phyloP scores from a whole-genome alignment of 2,329 filamentous ascomycete species.

The Hypomyces rosellus region DNA sequence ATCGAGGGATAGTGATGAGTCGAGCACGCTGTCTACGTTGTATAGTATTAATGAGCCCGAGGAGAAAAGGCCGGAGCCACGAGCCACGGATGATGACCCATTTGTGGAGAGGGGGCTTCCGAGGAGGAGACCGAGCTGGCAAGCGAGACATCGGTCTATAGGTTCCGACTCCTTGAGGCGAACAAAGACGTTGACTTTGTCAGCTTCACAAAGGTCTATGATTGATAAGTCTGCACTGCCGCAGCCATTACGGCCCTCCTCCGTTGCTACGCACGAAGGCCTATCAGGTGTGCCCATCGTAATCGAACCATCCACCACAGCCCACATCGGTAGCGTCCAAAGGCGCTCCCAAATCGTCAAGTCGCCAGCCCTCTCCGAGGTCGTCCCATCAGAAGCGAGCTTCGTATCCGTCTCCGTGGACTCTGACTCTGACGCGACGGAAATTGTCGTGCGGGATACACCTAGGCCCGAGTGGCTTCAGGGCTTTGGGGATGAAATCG shows the following conservation, averaged over 20 bases:
- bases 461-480: conserved; percentile 8
- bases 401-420: conserved; percentile 22
- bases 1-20: conserved; percentile 39
- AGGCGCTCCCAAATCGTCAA: background rate
- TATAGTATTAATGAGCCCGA: conserved; percentile 49
- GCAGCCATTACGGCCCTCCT: conserved; percentile 15
- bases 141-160: conserved; percentile 1
- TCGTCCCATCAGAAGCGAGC: conserved; percentile 17
- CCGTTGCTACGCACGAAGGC: conserved; percentile 1
- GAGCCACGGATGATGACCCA: conserved; percentile 21
- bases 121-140: background rate
- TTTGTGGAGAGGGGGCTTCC: conserved; percentile 22
- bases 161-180: conserved; percentile 1
- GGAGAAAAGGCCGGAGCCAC: conserved; percentile 20
- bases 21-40: conserved; percentile 50
- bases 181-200: background rate
- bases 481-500: background rate
- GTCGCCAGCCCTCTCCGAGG: conserved; percentile 2
- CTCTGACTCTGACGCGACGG: conserved; percentile 15
- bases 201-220: background rate
- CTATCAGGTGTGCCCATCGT: background rate
- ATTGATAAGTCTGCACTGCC: conserved; percentile 4
- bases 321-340: background rate
- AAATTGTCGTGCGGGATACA: conserved; percentile 13
- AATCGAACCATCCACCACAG: too few relatives aligned